These are phyloP conservation scores for Chlorella sorokiniana DNA, from an alignment of 139 green algal species.

Conservation along the genomic window DNA sequence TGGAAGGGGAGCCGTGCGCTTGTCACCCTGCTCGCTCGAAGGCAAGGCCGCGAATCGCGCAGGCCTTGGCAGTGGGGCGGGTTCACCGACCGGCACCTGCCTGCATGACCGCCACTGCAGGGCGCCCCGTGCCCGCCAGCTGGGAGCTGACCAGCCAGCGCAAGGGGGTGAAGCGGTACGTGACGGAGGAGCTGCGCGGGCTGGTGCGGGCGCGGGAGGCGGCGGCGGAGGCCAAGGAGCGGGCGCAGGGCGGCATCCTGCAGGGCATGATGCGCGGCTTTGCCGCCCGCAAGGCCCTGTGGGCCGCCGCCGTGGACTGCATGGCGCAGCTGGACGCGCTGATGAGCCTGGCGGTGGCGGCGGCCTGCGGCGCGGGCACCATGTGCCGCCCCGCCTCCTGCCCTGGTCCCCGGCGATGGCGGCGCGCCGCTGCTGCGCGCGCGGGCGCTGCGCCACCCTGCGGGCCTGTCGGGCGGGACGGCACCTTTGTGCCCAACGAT, in stretches of 20 bases:
- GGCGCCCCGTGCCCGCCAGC: slow-evolving; percentile 39
- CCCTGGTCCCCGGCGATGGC: neutral
- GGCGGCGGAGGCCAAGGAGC: slow-evolving; percentile 51
- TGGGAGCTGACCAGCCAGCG: slow-evolving; percentile 65
- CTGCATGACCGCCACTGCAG: neutral
- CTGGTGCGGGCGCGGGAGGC: slow-evolving; percentile 71
- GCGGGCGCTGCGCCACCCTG: slow-evolving; percentile 76
- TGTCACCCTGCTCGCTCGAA: too few species aligned
- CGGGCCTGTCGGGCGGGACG: slow-evolving; percentile 44
- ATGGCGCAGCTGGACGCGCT: slow-evolving; percentile 88
- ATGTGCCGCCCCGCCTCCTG: slow-evolving; percentile 72
- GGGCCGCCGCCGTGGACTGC: slow-evolving; percentile 73
- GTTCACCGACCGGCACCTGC: neutral
- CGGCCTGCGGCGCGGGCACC: slow-evolving; percentile 44
- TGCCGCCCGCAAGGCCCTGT: slow-evolving; percentile 57
- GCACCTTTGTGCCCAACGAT: slow-evolving; percentile 95
- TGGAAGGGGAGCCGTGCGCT: too few species aligned
- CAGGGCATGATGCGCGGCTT: slow-evolving; percentile 68
- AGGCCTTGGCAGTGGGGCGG: neutral
- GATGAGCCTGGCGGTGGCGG: slow-evolving; percentile 76
- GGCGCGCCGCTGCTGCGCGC: slow-evolving; percentile 59
- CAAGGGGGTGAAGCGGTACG: slow-evolving; percentile 86
- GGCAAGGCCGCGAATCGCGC: too few species aligned
- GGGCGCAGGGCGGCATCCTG: slow-evolving; percentile 38
- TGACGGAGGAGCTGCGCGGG: slow-evolving; percentile 50